phyloP scores from a whole-genome alignment of 345 rosid genomes.

The Rhizophora apiculata region DNA sequence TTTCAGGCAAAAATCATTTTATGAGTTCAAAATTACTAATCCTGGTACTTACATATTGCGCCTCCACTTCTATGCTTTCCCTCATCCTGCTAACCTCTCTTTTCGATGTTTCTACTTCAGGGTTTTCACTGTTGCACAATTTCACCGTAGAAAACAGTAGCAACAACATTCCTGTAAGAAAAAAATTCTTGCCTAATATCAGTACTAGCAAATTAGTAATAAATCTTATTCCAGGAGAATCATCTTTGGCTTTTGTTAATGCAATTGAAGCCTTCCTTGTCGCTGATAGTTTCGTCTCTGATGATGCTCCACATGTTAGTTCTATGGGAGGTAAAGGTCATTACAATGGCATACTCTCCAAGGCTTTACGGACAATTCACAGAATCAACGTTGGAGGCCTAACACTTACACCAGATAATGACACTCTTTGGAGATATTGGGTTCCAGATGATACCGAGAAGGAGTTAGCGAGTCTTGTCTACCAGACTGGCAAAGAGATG shows the following conservation, averaged over 20 bases:
- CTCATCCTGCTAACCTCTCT: conserved; percentile 1
- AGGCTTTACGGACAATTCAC: conserved; percentile 30
- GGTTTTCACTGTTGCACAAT: conserved; percentile 5
- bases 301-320: conserved; percentile 7
- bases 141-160: conserved; percentile 1
- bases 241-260: conserved; percentile 54
- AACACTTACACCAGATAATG: conserved; percentile 25
- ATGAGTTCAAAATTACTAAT: conserved; percentile 7
- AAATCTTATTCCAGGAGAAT: conserved; percentile 31
- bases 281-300: conserved; percentile 25
- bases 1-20: conserved; percentile 9
- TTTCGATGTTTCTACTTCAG: conserved; percentile 17
- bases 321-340: background rate
- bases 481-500: conserved; percentile 40
- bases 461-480: conserved; percentile 16
- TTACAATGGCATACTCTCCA: conserved; percentile 17
- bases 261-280: conserved; percentile 60
- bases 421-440: conserved; percentile 45
- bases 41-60: conserved; percentile 19
- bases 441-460: conserved; percentile 27
- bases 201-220: conserved; percentile 8
- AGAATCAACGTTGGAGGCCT: conserved; percentile 48
- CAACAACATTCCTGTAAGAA: background rate
- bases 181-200: conserved; percentile 12
- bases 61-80: conserved; percentile 22